phyloP scores from a whole-genome alignment of 2,329 filamentous ascomycete species.

The Penicillium palitans region DNA sequence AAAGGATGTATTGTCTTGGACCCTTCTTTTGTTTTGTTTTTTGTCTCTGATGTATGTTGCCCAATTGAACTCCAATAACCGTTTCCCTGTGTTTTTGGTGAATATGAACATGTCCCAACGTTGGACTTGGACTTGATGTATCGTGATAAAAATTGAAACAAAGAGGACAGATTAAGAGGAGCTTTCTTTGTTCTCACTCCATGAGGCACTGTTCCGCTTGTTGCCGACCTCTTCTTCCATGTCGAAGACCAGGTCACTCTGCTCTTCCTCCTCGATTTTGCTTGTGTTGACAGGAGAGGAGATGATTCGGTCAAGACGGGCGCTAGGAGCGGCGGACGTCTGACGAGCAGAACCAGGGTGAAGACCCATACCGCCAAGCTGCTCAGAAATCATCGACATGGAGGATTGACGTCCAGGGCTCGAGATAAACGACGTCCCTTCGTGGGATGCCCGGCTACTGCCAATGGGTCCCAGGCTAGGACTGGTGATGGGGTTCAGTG shows the following conservation, averaged over 20 bases:
- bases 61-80: conserved; percentile 23
- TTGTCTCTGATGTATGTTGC: conserved; percentile 21
- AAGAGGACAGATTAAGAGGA: conserved; percentile 25
- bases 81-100: conserved; percentile 18
- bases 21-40: conserved; percentile 14
- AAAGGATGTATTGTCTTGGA: conserved; percentile 8
- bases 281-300: conserved; percentile 48
- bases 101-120: conserved; percentile 5
- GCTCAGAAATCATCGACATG: conserved; percentile 63
- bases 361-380: conserved; percentile 49
- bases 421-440: conserved; percentile 53
- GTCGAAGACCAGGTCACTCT: conserved; percentile 50
- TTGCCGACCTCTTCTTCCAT: conserved; percentile 54
- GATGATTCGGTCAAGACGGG: conserved; percentile 46
- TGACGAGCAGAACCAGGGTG: conserved; percentile 45
- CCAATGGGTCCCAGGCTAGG: conserved; percentile 54
- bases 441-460: conserved; percentile 49
- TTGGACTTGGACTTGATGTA: conserved; percentile 15
- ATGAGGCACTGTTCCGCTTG: conserved; percentile 42
- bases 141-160: conserved; percentile 19
- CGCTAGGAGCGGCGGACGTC: conserved; percentile 32
- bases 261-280: conserved; percentile 51
- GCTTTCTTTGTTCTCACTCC: conserved; percentile 36
- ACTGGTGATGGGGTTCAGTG: conserved; percentile 51
- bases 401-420: conserved; percentile 58